Base-by-base conservation (phyloP, 139 green algal genomes). In the Micromonas commoda region DNA sequence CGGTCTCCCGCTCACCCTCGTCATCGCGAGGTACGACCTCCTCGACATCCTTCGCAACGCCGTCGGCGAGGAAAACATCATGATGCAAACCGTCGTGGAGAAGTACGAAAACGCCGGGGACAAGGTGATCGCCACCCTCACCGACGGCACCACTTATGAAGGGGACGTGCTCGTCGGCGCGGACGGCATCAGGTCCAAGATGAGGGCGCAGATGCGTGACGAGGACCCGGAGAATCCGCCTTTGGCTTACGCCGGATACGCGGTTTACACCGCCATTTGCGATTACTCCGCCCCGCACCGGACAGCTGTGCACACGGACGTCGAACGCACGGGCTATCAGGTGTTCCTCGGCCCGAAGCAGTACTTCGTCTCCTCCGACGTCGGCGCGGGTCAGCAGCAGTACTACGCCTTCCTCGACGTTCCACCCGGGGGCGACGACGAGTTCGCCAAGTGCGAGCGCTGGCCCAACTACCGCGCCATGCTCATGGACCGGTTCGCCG, bases 371-470 rank as follows among this genome's bases (percentile, higher is more conserved):
- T 88, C 66, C 76, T 92, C 82, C 72, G 95, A 99, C 82, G 95
- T 99, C n/a, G 95, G 95, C 26, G 87, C 84, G 23, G 94, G 95
- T 76, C 94, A 96, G 85, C 95, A 96, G 90, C 95, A 99, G 87
- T 98, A 92, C 90, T 99, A 99, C 82, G 95, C 84, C 34, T 99
- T 99, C 90, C 89, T 97, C 86, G 91, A 94, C 81, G 92, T 97
- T 82, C 79, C 89, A 0, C 78, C 89, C 21, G 90, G 91, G 34
- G 88, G 73, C 54, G 63, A 66, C 19, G 82, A 91, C 79, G 64
- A 83, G 75, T 86, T 39, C 5, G 79, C 63, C 13, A 67, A 81
- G 71, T 83, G 83, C 71, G 84, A 80, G 19, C 89, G 94, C 66
- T 34, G 74, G 16, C 37, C 81, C 2, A 88, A 87, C 19, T 37